Evolutionary conservation across 106 monocot species (phyloP).

Genomic region (Vanilla planifolia): DNA sequence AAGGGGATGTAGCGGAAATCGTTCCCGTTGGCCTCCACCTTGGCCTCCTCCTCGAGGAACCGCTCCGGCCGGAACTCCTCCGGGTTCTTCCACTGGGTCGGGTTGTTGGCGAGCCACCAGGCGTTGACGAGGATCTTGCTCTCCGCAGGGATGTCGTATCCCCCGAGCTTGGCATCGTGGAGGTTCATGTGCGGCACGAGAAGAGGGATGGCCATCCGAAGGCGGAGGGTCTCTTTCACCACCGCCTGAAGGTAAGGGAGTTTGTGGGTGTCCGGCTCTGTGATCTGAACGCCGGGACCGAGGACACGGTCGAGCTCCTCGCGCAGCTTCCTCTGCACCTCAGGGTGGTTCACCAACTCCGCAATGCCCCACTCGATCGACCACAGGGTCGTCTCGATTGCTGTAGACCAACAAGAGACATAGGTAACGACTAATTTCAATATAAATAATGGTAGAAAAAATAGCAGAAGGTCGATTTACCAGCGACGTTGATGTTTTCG

Average conservation of each 20-base stretch:
- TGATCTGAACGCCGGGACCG: slow-evolving; percentile 41
- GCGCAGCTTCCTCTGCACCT: slow-evolving; percentile 40
- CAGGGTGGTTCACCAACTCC: slow-evolving; percentile 63
- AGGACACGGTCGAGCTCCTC: slow-evolving; percentile 49
- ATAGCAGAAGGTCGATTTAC: slow-evolving; percentile 17
- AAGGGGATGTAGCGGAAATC: slow-evolving; percentile 72
- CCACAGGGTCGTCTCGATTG: slow-evolving; percentile 56
- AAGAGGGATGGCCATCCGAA: slow-evolving; percentile 71
- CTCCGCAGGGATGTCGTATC: slow-evolving; percentile 67
- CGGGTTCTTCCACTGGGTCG: slow-evolving; percentile 58
- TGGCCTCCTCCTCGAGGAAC: slow-evolving; percentile 61
- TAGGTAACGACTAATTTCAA: background rate
- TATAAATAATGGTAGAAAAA: background rate
- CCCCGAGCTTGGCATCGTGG: slow-evolving; percentile 53
- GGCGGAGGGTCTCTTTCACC: slow-evolving; percentile 66
- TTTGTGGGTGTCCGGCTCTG: slow-evolving; percentile 50
- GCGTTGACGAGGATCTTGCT: slow-evolving; percentile 76
- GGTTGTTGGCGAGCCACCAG: slow-evolving; percentile 78
- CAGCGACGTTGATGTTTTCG: slow-evolving; percentile 80
- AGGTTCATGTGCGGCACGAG: slow-evolving; percentile 81
- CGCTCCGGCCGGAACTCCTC: slow-evolving; percentile 74
- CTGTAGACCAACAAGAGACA: slow-evolving; percentile 24
- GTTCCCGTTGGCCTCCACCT: slow-evolving; percentile 61
- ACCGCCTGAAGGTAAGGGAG: slow-evolving; percentile 70
- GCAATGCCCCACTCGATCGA: slow-evolving; percentile 65